phyloP scores from a whole-genome alignment of 2,329 filamentous ascomycete genomes.

The Alternaria sp. region DNA sequence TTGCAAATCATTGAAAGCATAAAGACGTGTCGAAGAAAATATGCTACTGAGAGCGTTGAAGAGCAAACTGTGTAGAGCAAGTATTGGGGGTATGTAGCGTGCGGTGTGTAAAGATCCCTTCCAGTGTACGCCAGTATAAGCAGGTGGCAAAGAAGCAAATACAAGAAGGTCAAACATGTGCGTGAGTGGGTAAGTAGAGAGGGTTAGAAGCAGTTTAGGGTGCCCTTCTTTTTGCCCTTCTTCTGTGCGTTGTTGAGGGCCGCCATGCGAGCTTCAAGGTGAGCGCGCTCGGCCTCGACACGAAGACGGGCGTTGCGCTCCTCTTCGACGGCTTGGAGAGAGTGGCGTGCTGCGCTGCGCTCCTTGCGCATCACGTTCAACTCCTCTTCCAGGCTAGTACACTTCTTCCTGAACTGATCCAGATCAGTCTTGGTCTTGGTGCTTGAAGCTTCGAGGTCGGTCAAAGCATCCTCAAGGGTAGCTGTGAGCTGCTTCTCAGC shows the following conservation, averaged over 20 bases:
- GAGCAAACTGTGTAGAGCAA: constrained; percentile 13
- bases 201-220: constrained; percentile 91
- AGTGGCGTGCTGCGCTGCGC: constrained; percentile 66
- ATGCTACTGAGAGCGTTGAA: constrained; percentile 11
- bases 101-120: constrained; percentile 40
- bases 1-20: constrained; percentile 37
- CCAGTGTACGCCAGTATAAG: constrained; percentile 34
- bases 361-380: constrained; percentile 70
- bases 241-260: constrained; percentile 83
- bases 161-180: constrained; percentile 27
- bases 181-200: constrained; percentile 13
- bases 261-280: constrained; percentile 85
- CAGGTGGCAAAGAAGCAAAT: constrained; percentile 32
- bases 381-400: constrained; percentile 75
- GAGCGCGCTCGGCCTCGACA: constrained; percentile 85
- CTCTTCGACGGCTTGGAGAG: constrained; percentile 91
- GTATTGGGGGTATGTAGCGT: constrained; percentile 35
- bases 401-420: constrained; percentile 90
- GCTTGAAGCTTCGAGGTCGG: constrained; percentile 88
- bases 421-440: constrained; percentile 92
- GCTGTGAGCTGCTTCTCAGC: constrained; percentile 96
- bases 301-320: constrained; percentile 91
- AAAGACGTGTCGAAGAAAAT: constrained; percentile 34
- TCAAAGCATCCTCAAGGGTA: constrained; percentile 93
- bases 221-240: constrained; percentile 94